Evolutionary conservation across 148 eudicot species (phyloP).

Genomic region (Cornus kousa): DNA sequence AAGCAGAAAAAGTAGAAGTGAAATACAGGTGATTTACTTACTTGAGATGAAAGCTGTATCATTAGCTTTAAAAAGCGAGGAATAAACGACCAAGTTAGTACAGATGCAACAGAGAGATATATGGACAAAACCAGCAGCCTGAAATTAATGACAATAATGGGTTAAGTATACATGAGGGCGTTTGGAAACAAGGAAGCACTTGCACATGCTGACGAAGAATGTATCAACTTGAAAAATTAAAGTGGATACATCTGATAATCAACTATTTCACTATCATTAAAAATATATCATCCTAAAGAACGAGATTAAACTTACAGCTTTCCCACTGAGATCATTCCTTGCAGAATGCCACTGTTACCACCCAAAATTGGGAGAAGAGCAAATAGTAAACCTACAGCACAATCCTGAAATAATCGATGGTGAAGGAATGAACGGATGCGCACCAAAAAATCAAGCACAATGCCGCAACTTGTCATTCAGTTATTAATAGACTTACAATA

Average conservation of each 20-base stretch:
- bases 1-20: neutral
- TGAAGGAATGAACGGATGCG: constrained; percentile 13
- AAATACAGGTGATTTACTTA: constrained; percentile 29
- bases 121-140: constrained; percentile 75
- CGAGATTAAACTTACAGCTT: constrained; percentile 59
- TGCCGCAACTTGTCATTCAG: neutral
- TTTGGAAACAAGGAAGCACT: neutral
- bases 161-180: neutral
- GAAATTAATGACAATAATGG: constrained; percentile 21
- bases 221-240: constrained; percentile 8
- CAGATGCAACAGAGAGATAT: constrained; percentile 63
- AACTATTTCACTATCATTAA: too few species aligned
- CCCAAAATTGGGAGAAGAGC: constrained; percentile 98
- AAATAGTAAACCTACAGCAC: constrained; percentile 97
- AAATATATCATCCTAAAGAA: neutral
- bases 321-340: constrained; percentile 87
- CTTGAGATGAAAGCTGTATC: constrained; percentile 93
- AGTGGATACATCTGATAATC: neutral
- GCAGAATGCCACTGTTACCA: constrained; percentile 79
- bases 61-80: constrained; percentile 95
- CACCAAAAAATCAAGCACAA: constrained; percentile 6
- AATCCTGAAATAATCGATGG: constrained; percentile 62
- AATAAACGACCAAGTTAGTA: constrained; percentile 84
- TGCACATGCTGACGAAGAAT: neutral
- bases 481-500: neutral